These are phyloP conservation scores for Sarcodon aspratus DNA, from an alignment of 768 basidiomycete genomes.

Conservation along the genomic window DNA sequence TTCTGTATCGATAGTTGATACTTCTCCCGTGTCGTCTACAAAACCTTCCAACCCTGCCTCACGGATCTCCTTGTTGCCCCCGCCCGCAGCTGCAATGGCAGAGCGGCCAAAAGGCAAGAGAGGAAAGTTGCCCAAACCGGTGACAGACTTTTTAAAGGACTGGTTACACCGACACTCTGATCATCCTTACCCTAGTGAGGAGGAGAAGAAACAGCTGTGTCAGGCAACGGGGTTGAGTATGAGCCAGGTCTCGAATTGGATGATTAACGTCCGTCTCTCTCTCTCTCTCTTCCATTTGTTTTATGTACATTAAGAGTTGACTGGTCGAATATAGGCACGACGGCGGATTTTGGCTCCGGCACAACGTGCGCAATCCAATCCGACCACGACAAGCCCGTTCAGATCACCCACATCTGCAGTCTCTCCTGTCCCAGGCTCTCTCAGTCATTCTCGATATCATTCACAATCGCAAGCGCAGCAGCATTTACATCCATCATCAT, in stretches of 20 bases:
- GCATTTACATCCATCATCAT: conserved; percentile 10
- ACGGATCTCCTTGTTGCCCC: conserved; percentile 13
- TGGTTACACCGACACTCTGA: conserved; percentile 85
- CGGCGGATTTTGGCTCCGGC: conserved; percentile 78
- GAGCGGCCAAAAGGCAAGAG: conserved; percentile 75
- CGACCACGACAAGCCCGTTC: conserved; percentile 70
- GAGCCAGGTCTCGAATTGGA: conserved; percentile 89
- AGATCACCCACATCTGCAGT: conserved; percentile 33
- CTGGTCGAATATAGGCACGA: conserved; percentile 41
- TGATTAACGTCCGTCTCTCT: conserved; percentile 60
- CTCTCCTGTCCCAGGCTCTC: conserved; percentile 22
- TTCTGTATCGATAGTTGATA: conserved; percentile 10
- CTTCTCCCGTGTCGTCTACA: conserved; percentile 1
- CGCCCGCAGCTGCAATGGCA: conserved; percentile 42
- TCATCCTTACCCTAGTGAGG: conserved; percentile 83
- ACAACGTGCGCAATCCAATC: conserved; percentile 62
- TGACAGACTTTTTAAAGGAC: conserved; percentile 80
- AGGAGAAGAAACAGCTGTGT: conserved; percentile 85
- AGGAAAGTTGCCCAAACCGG: conserved; percentile 84
- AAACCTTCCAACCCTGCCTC: conserved; percentile 27
- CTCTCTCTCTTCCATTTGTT: conserved; percentile 7
- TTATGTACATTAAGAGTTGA: conserved; percentile 11
- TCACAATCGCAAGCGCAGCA: conserved; percentile 10
- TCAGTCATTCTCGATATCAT: conserved; percentile 23
- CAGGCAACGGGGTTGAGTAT: conserved; percentile 79